Evolutionary conservation across 140 eudicot genomes (phyloP), one percentile per base, ranked within the genome.

Genomic region (Ambrosia hybrid): DNA sequence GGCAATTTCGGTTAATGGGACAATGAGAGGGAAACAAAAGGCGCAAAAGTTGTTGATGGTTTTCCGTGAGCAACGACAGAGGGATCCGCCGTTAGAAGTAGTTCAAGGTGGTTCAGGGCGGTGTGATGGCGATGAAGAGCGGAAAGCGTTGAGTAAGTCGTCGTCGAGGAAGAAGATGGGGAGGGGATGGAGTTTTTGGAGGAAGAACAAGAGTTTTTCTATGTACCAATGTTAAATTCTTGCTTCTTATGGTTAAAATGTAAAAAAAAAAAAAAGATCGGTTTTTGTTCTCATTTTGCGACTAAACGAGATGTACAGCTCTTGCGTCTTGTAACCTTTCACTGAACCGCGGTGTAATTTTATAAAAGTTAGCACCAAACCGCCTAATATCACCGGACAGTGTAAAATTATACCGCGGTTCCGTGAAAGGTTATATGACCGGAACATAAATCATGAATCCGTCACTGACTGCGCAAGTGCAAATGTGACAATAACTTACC

Each of bases 31-130:
- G 73, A 82, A 84, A 62, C 97, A 94, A 67, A 94, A 94, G 73
- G 93, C 99, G 33, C 97, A 94, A 70, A 94, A 91, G 80, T 86
- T 94, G 51, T 72, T 94, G 80, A 90, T 88, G 97, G 72, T 94
- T 73, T 94, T 94, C 74, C 67, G 99, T 1, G 96, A 94, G 84
- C 97, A 90, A 80, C 71, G 99, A 61, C 99, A 94, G 75, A 86
- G 95, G 76, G 99, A 90, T 33, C 93, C 91, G 6, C 76, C 96
- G 0, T 82, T 57, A 12, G 67, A 57, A 64, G 37, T 57, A 30
- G 79, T 30, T 66, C 76, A 73, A 61, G 73, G 57, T 9, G 71
- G 85, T 8, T 79, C 57, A 33, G 77, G 72, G 59, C 76, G 78
- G 69, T 86, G 84, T 45, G 71, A 65, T 71, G 71, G 59, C 2